Evolutionary conservation across 257 asterid genomes (phyloP).

Genomic region (Mentha longifolia): DNA sequence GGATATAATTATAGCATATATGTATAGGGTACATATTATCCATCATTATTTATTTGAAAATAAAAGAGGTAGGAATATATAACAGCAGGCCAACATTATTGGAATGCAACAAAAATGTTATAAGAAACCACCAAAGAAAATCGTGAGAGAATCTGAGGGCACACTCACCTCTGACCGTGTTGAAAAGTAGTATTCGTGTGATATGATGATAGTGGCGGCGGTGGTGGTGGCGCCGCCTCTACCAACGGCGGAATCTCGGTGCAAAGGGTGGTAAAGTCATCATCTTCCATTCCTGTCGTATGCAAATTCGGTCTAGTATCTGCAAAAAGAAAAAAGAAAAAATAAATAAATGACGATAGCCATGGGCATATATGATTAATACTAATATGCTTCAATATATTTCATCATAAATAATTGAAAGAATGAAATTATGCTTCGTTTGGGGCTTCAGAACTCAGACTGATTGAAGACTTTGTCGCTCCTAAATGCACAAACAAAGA

Average conservation of each 20-base stretch:
- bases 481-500: conserved; percentile 42
- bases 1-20: no score
- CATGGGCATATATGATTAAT: no score
- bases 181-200: conserved; percentile 42
- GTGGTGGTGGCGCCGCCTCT: conserved; percentile 22
- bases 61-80: no score
- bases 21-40: no score
- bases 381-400: no score
- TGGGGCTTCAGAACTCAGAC: conserved; percentile 17
- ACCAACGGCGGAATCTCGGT: neutral
- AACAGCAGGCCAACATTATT: neutral
- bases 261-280: neutral
- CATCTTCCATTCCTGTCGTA: conserved; percentile 44
- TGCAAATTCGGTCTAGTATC: conserved; percentile 43
- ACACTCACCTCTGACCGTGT: conserved; percentile 56
- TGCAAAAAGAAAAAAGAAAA: conserved; percentile 19
- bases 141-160: conserved; percentile 5
- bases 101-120: neutral
- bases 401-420: no score
- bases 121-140: neutral
- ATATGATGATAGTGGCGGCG: conserved; percentile 38
- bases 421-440: neutral
- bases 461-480: conserved; percentile 21
- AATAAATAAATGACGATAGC: no score
- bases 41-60: no score